Evolutionary conservation across 2,329 filamentous ascomycete species (phyloP).

Genomic region (Aspergillus puulaauensis): DNA sequence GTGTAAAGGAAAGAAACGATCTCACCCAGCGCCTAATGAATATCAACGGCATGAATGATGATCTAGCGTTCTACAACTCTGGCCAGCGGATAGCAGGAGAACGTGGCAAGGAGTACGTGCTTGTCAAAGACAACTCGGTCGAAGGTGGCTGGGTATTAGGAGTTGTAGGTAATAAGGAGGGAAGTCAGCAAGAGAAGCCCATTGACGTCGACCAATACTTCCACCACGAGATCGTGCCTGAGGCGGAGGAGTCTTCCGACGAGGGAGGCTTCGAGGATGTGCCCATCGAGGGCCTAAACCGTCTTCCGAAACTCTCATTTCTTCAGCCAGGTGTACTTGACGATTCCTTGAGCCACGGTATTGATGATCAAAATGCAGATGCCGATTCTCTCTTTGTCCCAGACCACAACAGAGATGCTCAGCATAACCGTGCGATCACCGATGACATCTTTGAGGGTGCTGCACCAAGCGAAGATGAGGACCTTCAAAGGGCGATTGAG

Average conservation of each 20-base stretch:
- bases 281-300: conserved; percentile 84
- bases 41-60: conserved; percentile 82
- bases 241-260: conserved; percentile 61
- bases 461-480: conserved; percentile 61
- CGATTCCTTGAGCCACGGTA: conserved; percentile 33
- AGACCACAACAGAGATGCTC: conserved; percentile 40
- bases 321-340: conserved; percentile 39
- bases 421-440: conserved; percentile 27
- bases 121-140: conserved; percentile 92
- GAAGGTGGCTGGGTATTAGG: conserved; percentile 96
- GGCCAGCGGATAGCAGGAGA: conserved; percentile 64
- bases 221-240: conserved; percentile 50
- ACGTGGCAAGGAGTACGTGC: conserved; percentile 86
- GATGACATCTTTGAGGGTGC: conserved; percentile 60
- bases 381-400: conserved; percentile 59
- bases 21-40: conserved; percentile 94
- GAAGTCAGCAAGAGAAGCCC: conserved; percentile 77
- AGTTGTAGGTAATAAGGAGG: conserved; percentile 80
- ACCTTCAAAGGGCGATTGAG: conserved; percentile 78
- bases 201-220: conserved; percentile 80
- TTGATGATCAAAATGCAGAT: conserved; percentile 25
- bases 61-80: conserved; percentile 67
- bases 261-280: conserved; percentile 88
- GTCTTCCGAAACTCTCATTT: conserved; percentile 65
- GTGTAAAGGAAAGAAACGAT: conserved; percentile 88